phyloP scores from a whole-genome alignment of 495 filamentous ascomycete species.

The Penicillium atrosanguineum region DNA sequence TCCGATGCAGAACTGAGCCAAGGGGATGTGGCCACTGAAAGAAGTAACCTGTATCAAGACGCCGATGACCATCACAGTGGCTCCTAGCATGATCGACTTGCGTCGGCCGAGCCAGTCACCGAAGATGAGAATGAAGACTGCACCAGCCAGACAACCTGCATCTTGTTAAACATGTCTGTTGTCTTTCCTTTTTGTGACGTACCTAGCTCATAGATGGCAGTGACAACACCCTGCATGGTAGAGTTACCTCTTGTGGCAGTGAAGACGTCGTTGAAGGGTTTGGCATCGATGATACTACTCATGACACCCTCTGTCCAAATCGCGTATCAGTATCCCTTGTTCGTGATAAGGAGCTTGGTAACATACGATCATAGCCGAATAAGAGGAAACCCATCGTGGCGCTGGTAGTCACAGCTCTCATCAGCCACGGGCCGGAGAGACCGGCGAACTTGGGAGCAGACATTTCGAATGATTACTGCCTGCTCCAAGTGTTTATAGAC shows the following conservation, averaged over 20 bases:
- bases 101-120: conserved; percentile 70
- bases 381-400: conserved; percentile 68
- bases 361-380: conserved; percentile 19
- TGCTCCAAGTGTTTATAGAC: background rate
- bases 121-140: conserved; percentile 64
- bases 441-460: conserved; percentile 53
- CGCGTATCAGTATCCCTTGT: background rate
- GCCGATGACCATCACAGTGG: conserved; percentile 75
- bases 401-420: conserved; percentile 59
- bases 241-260: conserved; percentile 61
- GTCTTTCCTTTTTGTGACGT: background rate
- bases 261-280: conserved; percentile 68
- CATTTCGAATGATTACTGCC: background rate
- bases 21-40: conserved; percentile 39
- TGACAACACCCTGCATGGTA: conserved; percentile 79
- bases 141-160: conserved; percentile 65
- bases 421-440: conserved; percentile 61
- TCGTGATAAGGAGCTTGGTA: background rate
- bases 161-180: background rate
- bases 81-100: conserved; percentile 58
- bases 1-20: conserved; percentile 72
- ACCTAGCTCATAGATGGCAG: conserved; percentile 78
- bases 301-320: conserved; percentile 57
- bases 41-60: conserved; percentile 72
- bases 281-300: conserved; percentile 76